These are phyloP conservation scores for Cyclotella cryptica DNA, from an alignment of 108 stramenopile species.

Conservation along the genomic window DNA sequence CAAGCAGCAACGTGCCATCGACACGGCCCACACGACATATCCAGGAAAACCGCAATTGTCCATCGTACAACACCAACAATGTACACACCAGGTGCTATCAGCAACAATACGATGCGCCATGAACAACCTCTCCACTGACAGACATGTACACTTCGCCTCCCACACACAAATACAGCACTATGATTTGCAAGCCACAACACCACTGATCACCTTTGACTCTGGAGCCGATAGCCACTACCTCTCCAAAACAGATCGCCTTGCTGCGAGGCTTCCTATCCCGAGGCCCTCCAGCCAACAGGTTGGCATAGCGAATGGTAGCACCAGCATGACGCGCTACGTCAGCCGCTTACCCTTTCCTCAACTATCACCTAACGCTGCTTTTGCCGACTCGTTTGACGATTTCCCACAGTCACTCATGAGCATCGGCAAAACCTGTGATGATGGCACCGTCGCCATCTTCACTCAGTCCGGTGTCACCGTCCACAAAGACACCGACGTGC, in stretches of 20 bases:
- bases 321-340: not conserved
- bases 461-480: not conserved
- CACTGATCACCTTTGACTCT: not conserved
- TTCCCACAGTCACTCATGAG: not conserved
- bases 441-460: too few relatives aligned
- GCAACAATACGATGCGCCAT: not conserved
- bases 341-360: not conserved
- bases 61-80: not conserved
- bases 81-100: not conserved
- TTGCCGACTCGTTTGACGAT: slow-evolving; percentile 3
- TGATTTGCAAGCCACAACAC: not conserved
- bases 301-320: not conserved
- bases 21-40: not conserved
- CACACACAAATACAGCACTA: not conserved
- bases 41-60: not conserved
- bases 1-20: not conserved
- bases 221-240: slow-evolving; percentile 2
- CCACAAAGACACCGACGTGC: not conserved
- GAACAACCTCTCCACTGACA: not conserved
- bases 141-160: not conserved
- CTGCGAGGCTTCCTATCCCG: not conserved
- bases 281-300: not conserved
- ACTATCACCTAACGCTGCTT: not conserved
- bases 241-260: not conserved
- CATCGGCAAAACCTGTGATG: not conserved